Base-by-base conservation (phyloP, 441 rosid species). In the Sinapis alba region DNA sequence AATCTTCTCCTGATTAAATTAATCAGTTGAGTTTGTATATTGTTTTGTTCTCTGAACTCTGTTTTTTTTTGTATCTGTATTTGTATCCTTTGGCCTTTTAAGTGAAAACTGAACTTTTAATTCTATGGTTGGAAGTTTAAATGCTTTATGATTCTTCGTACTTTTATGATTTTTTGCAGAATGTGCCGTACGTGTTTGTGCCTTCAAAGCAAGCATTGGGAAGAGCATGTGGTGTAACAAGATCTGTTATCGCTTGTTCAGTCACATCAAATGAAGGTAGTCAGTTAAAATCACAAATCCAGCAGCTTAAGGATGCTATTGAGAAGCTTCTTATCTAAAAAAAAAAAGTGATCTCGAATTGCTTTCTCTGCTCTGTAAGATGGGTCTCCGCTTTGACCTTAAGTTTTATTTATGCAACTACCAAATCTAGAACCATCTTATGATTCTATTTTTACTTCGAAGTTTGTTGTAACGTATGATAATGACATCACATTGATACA, bases 181-280 rank as follows among this genome's bases (percentile, higher is more conserved):
- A 95, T 63, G 98, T 95, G 28, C 99, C 98, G 0, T 95, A 93
- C 57, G 98, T 95, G 12, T 95, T 95, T 85, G 99, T 95, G 8
- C 99, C 97, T 7, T 93, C 97, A 61, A 95, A 93, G 81, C 89
- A 89, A 87, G 96, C 97, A 8, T 93, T 93, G 62, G 99, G 98
- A 65, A 82, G 99, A 73, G 98, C 99, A 1, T 93, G 97, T 15
- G 99, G 99, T 15, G 99, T 95, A 43, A 93, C 97, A 50, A 90
- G 98, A 76, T 88, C 97, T 19, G 99, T 93, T 51, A 91, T 95
- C 57, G 88, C 99, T 38, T 86, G 92, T 74, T 95, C 99, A 0
- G 97, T 95, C 62, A 88, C 93, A 13, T 72, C 98, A 24, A 95
- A 93, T 28, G 99, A 95, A 73, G 98, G 84, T 9, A 90, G 98